Base-by-base conservation (phyloP, 345 rosid genomes). In the Dipteronia sinensis region DNA sequence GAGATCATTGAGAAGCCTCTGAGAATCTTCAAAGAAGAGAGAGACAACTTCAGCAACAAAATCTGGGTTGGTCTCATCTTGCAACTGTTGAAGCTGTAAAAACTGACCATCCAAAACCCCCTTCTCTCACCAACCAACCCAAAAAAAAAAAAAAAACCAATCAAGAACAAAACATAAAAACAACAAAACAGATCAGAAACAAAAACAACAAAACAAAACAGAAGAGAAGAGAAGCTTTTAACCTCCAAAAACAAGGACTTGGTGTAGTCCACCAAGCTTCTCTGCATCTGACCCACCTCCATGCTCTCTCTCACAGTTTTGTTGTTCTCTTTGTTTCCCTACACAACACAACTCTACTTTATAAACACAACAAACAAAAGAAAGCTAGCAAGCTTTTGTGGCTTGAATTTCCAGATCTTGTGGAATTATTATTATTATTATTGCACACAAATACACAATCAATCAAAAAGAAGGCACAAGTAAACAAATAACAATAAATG, bases 51-150 rank as follows among this genome's bases (percentile, higher is more conserved):
- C 95, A 74, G 85, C 93, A 74, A 92, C 98, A 87, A 96, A 96
- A 85, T 91, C 94, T 68, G 99, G 98, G 87, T 90, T 94, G 90
- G 91, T 91, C 83, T 96, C 99, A 85, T 96, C 99, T 87, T 90
- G 97, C 77, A 96, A 88, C 75, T 92, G 91, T 83, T 91, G 98
- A 69, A 96, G 93, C 88, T 92, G 97, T 69, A 85, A 75, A 76
- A 89, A 93, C 89, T 96, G 99, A 71, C 86, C 73, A 78, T 94
- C 99, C 91, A 96, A 78, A 85, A 91, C 73, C 22, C 97, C 97
- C 98, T 95, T 87, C 82, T 77, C 78, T 53, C 78, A 67, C 59
- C 44, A 74, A 66, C 64, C 75, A 72, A 38, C 23, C n/a, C n/a
- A n/a, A n/a, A n/a, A n/a, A 74, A 55, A 25, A 34, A 47, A 13